Percentiles rank a stretch among this genome's conserved stretches.
phyloP scores from a whole-genome alignment of 805 yeast genomes.

The Lipomyces japonicus region DNA sequence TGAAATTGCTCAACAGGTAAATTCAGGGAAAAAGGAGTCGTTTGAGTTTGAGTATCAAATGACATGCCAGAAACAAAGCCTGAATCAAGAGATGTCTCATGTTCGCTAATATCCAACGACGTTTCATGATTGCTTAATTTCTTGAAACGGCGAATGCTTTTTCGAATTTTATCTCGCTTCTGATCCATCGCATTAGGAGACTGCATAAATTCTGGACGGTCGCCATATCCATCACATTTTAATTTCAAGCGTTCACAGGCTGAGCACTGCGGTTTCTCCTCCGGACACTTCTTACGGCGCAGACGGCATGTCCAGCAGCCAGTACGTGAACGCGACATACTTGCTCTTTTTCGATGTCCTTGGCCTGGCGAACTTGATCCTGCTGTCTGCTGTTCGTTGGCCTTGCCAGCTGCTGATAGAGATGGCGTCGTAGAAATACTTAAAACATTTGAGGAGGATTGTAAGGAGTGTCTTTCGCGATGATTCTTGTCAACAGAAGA shows the following conservation, averaged over 20 bases:
- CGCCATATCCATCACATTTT: conserved; percentile 17
- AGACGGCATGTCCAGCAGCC: conserved; percentile 27
- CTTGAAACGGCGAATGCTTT: not conserved
- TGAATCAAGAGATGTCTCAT: not conserved
- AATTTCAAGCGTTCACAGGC: conserved; percentile 17
- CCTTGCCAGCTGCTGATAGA: no score
- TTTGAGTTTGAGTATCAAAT: not conserved
- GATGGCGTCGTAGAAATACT: no score
- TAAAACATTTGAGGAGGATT: no score
- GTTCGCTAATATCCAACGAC: not conserved
- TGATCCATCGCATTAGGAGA: not conserved
- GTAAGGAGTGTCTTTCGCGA: no score
- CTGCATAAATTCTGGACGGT: conserved; percentile 14
- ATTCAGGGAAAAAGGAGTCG: not conserved
- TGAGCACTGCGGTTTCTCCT: conserved; percentile 14
- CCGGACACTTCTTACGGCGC: conserved; percentile 25
- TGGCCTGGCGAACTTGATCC: no score
- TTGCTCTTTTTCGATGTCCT: no score
- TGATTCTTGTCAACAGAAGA: no score
- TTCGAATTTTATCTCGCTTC: not conserved
- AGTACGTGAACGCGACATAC: not conserved
- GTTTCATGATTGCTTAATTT: not conserved
- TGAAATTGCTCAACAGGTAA: not conserved
- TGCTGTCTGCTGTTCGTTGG: no score
- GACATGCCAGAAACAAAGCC: not conserved